Evolutionary conservation across 2,329 filamentous ascomycete species (phyloP).

Genomic region (Fusarium caatingaense): DNA sequence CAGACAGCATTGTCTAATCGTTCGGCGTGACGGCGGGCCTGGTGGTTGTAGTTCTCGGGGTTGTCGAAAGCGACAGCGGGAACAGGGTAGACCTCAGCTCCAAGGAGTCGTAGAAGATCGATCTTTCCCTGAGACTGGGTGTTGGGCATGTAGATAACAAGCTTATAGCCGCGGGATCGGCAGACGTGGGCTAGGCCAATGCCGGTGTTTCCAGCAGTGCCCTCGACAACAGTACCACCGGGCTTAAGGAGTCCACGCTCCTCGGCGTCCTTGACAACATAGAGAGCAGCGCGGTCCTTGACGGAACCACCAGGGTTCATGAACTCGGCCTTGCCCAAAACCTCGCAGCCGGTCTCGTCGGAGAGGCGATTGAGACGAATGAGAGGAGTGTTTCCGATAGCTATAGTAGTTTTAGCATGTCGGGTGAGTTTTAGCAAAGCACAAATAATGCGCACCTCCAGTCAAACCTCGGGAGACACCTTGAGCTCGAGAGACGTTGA

Average conservation of each 20-base stretch:
- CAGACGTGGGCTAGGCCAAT: constrained; percentile 98
- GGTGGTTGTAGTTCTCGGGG: constrained; percentile 97
- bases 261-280: constrained; percentile 93
- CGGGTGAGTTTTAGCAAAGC: neutral
- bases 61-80: constrained; percentile 96
- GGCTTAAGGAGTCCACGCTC: constrained; percentile 83
- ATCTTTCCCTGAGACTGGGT: constrained; percentile 99
- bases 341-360: constrained; percentile 89
- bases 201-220: constrained; percentile 96
- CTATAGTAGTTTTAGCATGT: constrained; percentile 57
- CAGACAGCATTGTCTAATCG: constrained; percentile 88
- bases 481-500: constrained; percentile 83
- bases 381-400: constrained; percentile 96
- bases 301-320: constrained; percentile 97
- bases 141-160: constrained; percentile 99
- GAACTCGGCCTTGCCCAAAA: constrained; percentile 98
- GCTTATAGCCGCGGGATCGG: constrained; percentile 88
- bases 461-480: constrained; percentile 81
- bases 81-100: constrained; percentile 95
- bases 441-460: constrained; percentile 70
- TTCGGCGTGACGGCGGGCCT: constrained; percentile 91
- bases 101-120: constrained; percentile 88
- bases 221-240: constrained; percentile 95
- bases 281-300: constrained; percentile 96
- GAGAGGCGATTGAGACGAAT: constrained; percentile 91